Evolutionary conservation across 345 rosid genomes (phyloP).

Genomic region (Eutrema japonicum): DNA sequence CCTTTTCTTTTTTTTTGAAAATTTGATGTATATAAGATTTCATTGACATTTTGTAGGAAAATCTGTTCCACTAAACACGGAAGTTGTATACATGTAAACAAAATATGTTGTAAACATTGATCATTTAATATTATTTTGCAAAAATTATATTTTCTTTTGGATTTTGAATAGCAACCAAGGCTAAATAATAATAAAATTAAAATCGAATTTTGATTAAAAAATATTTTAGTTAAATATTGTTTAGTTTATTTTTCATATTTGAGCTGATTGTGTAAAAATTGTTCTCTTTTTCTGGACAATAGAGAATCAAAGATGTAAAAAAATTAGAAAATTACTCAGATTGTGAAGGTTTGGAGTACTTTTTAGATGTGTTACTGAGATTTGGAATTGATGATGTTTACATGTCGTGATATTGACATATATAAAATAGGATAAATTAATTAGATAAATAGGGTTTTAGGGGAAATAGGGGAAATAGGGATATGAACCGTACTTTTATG

Average conservation of each 20-base stretch:
- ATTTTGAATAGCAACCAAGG: neutral
- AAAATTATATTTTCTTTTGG: neutral
- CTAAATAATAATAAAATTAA: neutral
- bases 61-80: conserved; percentile 25
- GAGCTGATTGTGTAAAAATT: neutral
- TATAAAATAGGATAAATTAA: conserved; percentile 14
- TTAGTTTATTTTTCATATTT: neutral
- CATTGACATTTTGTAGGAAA: conserved; percentile 16
- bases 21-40: neutral
- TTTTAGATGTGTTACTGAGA: conserved; percentile 26
- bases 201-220: neutral
- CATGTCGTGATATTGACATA: conserved; percentile 41
- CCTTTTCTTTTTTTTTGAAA: conserved; percentile 10
- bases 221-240: neutral
- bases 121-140: neutral
- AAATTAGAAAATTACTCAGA: conserved; percentile 15
- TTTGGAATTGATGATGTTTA: conserved; percentile 35
- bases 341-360: conserved; percentile 20
- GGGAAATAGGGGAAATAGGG: conserved; percentile 38
- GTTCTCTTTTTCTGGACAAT: neutral
- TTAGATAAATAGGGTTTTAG: conserved; percentile 33
- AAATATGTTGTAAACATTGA: neutral
- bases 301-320: conserved; percentile 9
- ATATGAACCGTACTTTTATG: conserved; percentile 39
- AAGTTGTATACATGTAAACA: neutral